Base-by-base conservation (phyloP, 169 alveolate species). In the Eimeria sp. region DNA sequence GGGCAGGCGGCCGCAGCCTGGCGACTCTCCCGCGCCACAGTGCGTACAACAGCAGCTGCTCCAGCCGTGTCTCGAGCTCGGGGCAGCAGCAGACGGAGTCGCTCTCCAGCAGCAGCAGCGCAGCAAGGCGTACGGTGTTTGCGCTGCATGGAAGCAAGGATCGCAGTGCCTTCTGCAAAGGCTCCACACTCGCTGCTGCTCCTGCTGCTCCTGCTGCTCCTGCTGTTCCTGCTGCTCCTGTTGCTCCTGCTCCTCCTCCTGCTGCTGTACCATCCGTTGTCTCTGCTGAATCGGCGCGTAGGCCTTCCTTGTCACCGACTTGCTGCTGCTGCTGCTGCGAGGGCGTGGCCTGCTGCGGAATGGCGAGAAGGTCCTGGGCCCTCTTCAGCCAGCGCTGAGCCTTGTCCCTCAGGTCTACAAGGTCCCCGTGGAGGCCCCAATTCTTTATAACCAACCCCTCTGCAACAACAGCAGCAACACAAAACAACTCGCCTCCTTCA, bases 361-460 rank as follows among this genome's bases (percentile, higher is more conserved):
- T 77, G 80, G 93, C 91, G 56, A 93, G 89, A 27, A 93, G 88
- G 37, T 93, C 96, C 85, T 64, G 66, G 43, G 96, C 96, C 77
- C 96, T 88, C 96, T 93, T 93, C 91, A 93, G 80, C 96, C 96
- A 93, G n/a, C 96, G 91, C 85, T 60, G 90, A 4, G 96, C 96
- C 89, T 93, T 93, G 88, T 93, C 96, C 33, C 94, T 60, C 71
- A 82, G 68, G 66, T 93, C 96, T 72, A 80, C 93, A n/a, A 93
- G 89, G 77, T 93, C 96, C 33, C 82, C 90, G 30, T 93, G 96
- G 2, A 93, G 94, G 11, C 93, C 77, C 96, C 96, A 93, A 82
- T 93, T 93, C 94, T 93, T 93, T 37, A 93, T 93, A 37, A 93
- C 96, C 20, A 93, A 71, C 2, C 88, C 64, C 62, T 93, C 96